Evolutionary conservation across 805 yeast species (phyloP), one percentile per base, ranked within the genome.

Genomic region (Ogataea siamensis): DNA sequence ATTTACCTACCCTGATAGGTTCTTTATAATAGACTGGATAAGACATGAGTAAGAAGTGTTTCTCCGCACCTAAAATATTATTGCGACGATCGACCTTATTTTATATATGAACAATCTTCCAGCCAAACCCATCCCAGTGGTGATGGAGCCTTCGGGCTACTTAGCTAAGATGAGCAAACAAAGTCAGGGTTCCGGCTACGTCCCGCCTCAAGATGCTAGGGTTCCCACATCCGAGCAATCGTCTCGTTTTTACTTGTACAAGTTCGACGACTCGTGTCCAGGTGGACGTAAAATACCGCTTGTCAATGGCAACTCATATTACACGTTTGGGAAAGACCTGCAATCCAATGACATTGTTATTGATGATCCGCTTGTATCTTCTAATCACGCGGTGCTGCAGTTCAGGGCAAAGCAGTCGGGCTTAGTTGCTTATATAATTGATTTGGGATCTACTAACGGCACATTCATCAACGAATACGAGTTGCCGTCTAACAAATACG

Each of bases 1-100:
- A 2, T 11, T 12, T 4, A 73, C 83, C 46, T 71, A 78, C 83
- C 58, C 80, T 78, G 22, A 77, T 53, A 40, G 86, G 86, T 53
- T 77, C 74, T 53, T 74, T 74, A 63, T 60, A 78, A 57, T 78
- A 78, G 32, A 73, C 60, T 33, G 85, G 85, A 56, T 73, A 57
- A 11, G 53, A 39, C 13, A 55, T 51, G 58, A 11, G 12, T 27
- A 14, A 54, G 26, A 20, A 13, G 7, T 24, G 18, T 24, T 36
- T 36, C 39, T 36, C 39, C 39, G 31, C 39, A 37, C 24, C 13
- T 20, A 30, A n/a, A 14, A 7, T 28, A 28, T 39, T 15, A n/a
- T 33, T 17, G 37, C 36, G 37, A 28, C 42, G 35, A 33, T 28
- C 35, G 31, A 11, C 40, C 31, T 10, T 5, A 16, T 20, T 36